phyloP scores from a whole-genome alignment of 495 filamentous ascomycete species.

The Aspergillus bertholletiae region DNA sequence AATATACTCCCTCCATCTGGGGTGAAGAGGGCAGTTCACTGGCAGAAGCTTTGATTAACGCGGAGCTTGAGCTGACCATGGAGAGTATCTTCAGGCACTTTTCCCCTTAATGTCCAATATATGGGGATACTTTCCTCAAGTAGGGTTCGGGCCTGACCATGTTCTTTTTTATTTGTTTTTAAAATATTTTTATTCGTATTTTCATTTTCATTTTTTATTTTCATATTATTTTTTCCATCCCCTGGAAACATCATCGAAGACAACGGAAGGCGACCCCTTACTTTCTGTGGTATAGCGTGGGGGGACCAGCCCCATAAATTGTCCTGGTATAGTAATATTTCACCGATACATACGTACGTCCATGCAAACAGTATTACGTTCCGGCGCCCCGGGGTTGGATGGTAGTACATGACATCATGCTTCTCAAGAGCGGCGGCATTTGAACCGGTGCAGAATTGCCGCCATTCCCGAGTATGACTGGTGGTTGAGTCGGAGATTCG shows the following conservation, averaged over 20 bases:
- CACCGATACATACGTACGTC: background rate
- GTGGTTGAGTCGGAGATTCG: background rate
- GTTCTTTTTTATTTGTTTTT: too few species aligned
- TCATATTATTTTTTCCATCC: background rate
- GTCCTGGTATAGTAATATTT: background rate
- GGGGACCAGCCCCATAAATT: constrained; percentile 1
- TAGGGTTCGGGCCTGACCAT: too few species aligned
- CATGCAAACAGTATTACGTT: background rate
- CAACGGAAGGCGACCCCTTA: background rate
- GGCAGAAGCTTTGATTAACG: too few species aligned
- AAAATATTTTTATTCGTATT: too few species aligned
- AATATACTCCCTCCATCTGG: too few species aligned
- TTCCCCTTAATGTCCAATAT: too few species aligned
- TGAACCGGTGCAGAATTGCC: background rate
- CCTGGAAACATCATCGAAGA: background rate
- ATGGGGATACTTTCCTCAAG: too few species aligned
- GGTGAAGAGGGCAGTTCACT: too few species aligned
- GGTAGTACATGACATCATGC: background rate
- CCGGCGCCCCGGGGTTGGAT: too few species aligned
- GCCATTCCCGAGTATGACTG: background rate
- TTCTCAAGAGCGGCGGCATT: background rate
- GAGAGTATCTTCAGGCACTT: too few species aligned
- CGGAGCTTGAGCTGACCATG: too few species aligned
- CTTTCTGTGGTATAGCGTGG: constrained; percentile 6
- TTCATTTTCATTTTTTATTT: too few species aligned